These are phyloP conservation scores for Botryotinia calthae DNA, from an alignment of 2,329 filamentous ascomycete genomes.

Conservation along the genomic window DNA sequence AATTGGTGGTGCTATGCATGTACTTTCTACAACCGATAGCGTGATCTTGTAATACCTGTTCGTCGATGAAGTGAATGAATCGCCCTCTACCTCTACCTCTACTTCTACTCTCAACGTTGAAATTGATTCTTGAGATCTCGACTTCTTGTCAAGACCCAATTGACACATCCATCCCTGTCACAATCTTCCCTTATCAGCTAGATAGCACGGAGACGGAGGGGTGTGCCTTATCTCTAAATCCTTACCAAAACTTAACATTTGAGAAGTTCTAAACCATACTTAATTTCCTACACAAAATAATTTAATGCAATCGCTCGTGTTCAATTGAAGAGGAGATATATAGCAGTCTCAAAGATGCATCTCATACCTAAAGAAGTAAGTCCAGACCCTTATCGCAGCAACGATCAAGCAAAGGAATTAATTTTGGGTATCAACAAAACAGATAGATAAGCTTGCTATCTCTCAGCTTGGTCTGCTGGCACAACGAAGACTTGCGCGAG, in stretches of 20 bases:
- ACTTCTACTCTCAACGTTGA: neutral
- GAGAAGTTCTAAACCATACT: neutral
- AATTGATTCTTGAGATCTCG: neutral
- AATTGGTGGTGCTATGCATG: neutral
- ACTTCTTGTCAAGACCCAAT: neutral
- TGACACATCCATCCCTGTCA: constrained; percentile 18
- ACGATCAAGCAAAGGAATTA: neutral
- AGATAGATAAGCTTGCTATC: constrained; percentile 96
- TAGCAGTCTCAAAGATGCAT: constrained; percentile 42
- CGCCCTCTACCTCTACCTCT: neutral
- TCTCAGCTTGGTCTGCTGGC: constrained; percentile 85
- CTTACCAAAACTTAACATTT: neutral
- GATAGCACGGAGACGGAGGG: neutral
- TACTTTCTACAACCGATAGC: neutral
- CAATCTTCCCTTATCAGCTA: neutral
- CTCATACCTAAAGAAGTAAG: constrained; percentile 61
- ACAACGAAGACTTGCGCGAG: constrained; percentile 82
- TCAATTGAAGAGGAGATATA: neutral
- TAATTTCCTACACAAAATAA: neutral
- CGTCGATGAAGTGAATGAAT: neutral
- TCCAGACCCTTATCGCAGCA: constrained; percentile 20
- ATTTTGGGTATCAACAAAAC: constrained; percentile 3
- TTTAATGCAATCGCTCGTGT: constrained; percentile 8
- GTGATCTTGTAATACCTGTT: neutral
- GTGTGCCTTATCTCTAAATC: neutral